Evolutionary conservation across 2,329 filamentous ascomycete species (phyloP).

Genomic region (Neonectria neomacrospora): DNA sequence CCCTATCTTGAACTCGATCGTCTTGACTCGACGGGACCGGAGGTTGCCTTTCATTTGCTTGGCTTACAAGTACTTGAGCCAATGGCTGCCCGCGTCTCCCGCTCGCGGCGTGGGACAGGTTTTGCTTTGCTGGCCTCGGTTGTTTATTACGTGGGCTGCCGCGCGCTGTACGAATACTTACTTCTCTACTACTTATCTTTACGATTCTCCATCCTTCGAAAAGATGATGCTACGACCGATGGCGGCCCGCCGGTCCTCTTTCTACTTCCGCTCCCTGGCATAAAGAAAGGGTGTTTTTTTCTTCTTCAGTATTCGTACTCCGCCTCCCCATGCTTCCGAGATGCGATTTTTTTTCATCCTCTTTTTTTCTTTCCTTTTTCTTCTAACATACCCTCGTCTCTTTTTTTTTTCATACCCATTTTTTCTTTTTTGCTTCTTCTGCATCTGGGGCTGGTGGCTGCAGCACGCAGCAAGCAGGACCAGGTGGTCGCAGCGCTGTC

Average conservation of each 20-base stretch:
- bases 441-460: constrained; percentile 33
- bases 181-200: not conserved
- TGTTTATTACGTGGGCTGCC: not conserved
- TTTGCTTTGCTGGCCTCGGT: not conserved
- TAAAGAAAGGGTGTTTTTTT: no score
- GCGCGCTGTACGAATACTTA: not conserved
- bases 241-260: constrained; percentile 14
- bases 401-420: constrained; percentile 24
- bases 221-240: constrained; percentile 21
- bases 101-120: not conserved
- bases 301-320: no score
- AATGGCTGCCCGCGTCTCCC: constrained; percentile 3
- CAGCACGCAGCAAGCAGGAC: constrained; percentile 37
- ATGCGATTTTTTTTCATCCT: constrained; percentile 13
- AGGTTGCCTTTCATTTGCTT: not conserved
- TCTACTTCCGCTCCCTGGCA: constrained; percentile 10
- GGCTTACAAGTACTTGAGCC: not conserved
- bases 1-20: not conserved
- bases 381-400: constrained; percentile 7
- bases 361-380: constrained; percentile 13
- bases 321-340: not conserved
- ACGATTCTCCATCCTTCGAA: constrained; percentile 6
- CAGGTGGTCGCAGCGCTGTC: constrained; percentile 40
- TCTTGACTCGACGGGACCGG: constrained; percentile 5
- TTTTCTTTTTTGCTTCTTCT: constrained; percentile 28